Evolutionary conservation across 108 stramenopile genomes (phyloP), one percentile per base, ranked within the genome.

Genomic region (Discostella pseudostelligera): DNA sequence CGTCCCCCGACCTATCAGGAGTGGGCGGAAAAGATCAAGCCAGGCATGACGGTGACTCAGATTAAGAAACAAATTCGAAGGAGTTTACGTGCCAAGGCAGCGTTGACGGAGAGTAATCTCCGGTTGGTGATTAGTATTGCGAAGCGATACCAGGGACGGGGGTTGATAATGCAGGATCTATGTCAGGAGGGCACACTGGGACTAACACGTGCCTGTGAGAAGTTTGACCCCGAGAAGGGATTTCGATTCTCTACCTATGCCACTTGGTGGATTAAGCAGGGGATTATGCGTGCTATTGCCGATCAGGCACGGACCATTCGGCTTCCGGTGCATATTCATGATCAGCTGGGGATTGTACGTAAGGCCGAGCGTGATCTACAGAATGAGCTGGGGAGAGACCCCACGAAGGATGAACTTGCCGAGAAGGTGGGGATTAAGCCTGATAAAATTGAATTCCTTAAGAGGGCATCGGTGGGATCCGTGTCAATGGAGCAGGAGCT

Each of bases 241-340:
- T 97, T 96, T 66, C 88, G 89, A 22, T 97, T 98, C 74, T 92
- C 87, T 49, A 97, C 98, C n/a, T 98, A 98, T 67, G 96, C 96
- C 24, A 90, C 95, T 14, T 98, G 94, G 94, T 98, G 98, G 98
- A 95, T 98, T 64, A 93, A 93, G 72, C 97, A 97, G 80, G 76
- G 88, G 48, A 87, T 98, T 50, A 87, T 92, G 89, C 81, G 96
- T 56, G 96, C 96, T 36, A 91, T 96, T 73, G 95, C 95, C 4
- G 93, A 94, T 67, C 92, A 96, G 64, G 92, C 87, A 44, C 84
- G 96, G 26, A 83, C 87, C 6, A 93, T 97, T 57, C 91, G 96
- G 4, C 67, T 98, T 9, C 96, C 96, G 11, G 94, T 97, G 24
- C 92, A 95, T 73, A 88, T 93, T 35, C 92, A 96, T 66, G 92